Conservation (phyloP, 2,329 filamentous ascomycete species). For the Fonsecaea pugnacius region DNA sequence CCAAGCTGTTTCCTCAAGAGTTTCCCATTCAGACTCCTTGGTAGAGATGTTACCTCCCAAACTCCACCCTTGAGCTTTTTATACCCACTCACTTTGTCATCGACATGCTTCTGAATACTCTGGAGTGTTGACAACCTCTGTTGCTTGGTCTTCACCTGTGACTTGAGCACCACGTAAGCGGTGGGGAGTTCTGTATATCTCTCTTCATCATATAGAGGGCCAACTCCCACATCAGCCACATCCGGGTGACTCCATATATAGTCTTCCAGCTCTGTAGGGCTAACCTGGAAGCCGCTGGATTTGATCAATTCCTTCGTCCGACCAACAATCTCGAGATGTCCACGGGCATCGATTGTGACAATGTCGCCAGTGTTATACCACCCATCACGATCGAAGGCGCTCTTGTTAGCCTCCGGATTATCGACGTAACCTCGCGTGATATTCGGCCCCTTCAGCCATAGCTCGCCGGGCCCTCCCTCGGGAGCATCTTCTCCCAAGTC, state of each 20-base stretch:
- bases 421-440: conserved; percentile 59
- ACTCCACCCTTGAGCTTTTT: conserved; percentile 18
- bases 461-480: too few species aligned
- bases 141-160: conserved; percentile 48
- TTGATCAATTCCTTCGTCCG: conserved; percentile 69
- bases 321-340: conserved; percentile 87
- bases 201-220: conserved; percentile 57
- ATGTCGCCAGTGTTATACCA: conserved; percentile 92
- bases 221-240: conserved; percentile 64
- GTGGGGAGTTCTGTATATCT: conserved; percentile 66
- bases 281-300: conserved; percentile 73
- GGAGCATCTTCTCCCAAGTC: conserved; percentile 63
- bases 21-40: conserved; percentile 8
- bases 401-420: conserved; percentile 53
- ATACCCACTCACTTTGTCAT: conserved; percentile 48
- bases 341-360: conserved; percentile 73
- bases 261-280: conserved; percentile 68
- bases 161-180: conserved; percentile 63
- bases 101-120: conserved; percentile 42
- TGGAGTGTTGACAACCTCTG: conserved; percentile 51
- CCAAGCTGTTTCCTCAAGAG: conserved; percentile 15
- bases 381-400: conserved; percentile 64
- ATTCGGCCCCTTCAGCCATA: conserved; percentile 67
- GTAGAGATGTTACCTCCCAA: conserved; percentile 11
- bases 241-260: conserved; percentile 55